Base-by-base conservation (phyloP, 805 yeast genomes). In the Zygotorulaspora florentina region DNA sequence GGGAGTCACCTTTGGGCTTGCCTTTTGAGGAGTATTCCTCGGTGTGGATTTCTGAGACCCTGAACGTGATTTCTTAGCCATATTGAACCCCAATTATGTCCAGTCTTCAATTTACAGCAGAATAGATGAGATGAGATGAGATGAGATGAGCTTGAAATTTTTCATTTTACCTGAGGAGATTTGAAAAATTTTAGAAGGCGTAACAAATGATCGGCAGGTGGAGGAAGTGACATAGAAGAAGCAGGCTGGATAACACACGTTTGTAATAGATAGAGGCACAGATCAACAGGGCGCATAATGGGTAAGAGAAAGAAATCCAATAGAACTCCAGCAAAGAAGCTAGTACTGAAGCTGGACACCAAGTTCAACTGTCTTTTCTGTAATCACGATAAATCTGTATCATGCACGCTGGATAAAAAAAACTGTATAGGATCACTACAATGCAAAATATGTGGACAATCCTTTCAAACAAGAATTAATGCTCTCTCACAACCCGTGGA, bases 381-480 rank as follows among this genome's bases (percentile, higher is more conserved):
- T 68, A 91, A 91, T 66, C 98, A 91, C 69, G 98, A 91, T 62
- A 83, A 84, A 57, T 84, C 96, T 1, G 96, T 91, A 35, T 77
- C 84, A 34, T 90, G 97, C 63, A 79, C 86, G 8, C 66, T 91
- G 66, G 98, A 91, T 66, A 91, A 88, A 69, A 87, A 85, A 65
- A 74, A 83, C 51, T 82, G 86, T 47, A 76, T 91, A 38, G 99
- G 98, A 17, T 80, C 84, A 18, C 68, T 93, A 48, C 81, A 79
- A 52, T 91, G 99, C 66, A 93, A 93, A 62, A 84, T 89, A 28
- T 91, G 99, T 64, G 97, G 97, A 0, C 97, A 90, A 65, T 77
- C 80, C 31, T 91, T 93, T 72, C 97, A 90, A 65, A 80, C 95
- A 3, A 80, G 89, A 39, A 87, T 90, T 55, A 87, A 87, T 64